phyloP scores from a whole-genome alignment of 2,329 filamentous ascomycete genomes.

The Colletotrichum eleusines region DNA sequence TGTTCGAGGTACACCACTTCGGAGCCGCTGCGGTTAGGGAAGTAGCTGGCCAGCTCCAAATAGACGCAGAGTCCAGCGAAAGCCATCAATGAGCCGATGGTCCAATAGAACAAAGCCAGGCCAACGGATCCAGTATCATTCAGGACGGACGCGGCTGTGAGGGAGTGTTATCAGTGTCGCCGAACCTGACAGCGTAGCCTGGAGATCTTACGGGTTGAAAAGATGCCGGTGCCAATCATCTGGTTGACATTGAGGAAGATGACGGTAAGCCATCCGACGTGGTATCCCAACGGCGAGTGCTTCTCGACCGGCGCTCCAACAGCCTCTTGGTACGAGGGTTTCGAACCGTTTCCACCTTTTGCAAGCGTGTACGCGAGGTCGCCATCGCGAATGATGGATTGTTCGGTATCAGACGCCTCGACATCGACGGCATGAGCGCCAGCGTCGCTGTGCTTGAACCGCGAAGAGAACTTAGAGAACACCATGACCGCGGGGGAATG shows the following conservation, averaged over 20 bases:
- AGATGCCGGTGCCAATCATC: conserved; percentile 74
- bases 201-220: conserved; percentile 67
- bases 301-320: conserved; percentile 71
- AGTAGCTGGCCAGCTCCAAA: conserved; percentile 73
- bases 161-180: conserved; percentile 27
- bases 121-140: conserved; percentile 71
- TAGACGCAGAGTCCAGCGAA: conserved; percentile 68
- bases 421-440: conserved; percentile 6
- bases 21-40: conserved; percentile 73
- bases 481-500: conserved; percentile 13
- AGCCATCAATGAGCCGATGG: conserved; percentile 71
- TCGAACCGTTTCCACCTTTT: conserved; percentile 61
- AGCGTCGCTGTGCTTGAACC: conserved; percentile 2
- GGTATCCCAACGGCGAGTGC: conserved; percentile 69
- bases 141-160: conserved; percentile 67
- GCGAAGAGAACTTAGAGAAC: conserved; percentile 19
- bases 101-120: conserved; percentile 72
- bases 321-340: conserved; percentile 69
- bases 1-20: conserved; percentile 79
- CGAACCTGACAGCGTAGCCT: not conserved
- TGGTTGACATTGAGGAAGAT: conserved; percentile 71
- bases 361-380: conserved; percentile 56
- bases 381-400: conserved; percentile 51
- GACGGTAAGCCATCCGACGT: conserved; percentile 67
- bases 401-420: conserved; percentile 44